These are phyloP conservation scores for Penicillium expansum DNA, from an alignment of 2,329 filamentous ascomycete genomes.

Conservation along the genomic window DNA sequence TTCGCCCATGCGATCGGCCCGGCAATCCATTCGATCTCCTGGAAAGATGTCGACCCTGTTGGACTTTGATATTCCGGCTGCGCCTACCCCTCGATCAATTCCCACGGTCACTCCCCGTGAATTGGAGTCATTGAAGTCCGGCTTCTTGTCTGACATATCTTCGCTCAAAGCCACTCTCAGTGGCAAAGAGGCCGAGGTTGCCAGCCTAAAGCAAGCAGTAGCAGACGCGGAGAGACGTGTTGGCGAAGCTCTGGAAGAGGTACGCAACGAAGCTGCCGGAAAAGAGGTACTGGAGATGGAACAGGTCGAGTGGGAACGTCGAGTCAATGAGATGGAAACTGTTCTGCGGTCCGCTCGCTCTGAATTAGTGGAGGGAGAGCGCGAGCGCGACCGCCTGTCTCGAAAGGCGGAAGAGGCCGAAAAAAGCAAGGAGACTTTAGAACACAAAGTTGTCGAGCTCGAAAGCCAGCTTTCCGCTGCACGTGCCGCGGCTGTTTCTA, in stretches of 20 bases:
- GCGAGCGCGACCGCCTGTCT: conserved; percentile 76
- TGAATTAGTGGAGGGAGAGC: conserved; percentile 73
- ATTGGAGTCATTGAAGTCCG: conserved; percentile 86
- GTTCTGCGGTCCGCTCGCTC: conserved; percentile 76
- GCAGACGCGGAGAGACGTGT: conserved; percentile 89
- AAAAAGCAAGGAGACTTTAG: conserved; percentile 50
- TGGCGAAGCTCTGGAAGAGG: conserved; percentile 76
- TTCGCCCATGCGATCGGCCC: conserved; percentile 45
- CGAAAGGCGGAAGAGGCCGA: conserved; percentile 74
- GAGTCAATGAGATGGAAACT: conserved; percentile 79
- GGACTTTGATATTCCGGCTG: conserved; percentile 90
- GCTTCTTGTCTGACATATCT: conserved; percentile 87
- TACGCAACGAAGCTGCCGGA: conserved; percentile 70
- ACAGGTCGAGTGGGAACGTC: conserved; percentile 77
- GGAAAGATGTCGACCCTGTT: conserved; percentile 65
- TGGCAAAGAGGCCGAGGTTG: conserved; percentile 88
- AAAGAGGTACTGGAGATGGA: conserved; percentile 73
- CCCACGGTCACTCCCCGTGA: conserved; percentile 89
- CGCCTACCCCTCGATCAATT: conserved; percentile 86
- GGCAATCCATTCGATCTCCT: conserved; percentile 37
- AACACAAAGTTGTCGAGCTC: conserved; percentile 47
- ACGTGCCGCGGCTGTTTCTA: conserved; percentile 30
- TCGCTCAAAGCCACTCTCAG: conserved; percentile 88
- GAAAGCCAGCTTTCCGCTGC: conserved; percentile 47
- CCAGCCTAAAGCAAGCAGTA: conserved; percentile 81